A percentile compares a stretch with the other conserved stretches of the same genome.
Conservation (phyloP, 2,329 filamentous ascomycete species). For the Aspergillus brasiliensis region DNA sequence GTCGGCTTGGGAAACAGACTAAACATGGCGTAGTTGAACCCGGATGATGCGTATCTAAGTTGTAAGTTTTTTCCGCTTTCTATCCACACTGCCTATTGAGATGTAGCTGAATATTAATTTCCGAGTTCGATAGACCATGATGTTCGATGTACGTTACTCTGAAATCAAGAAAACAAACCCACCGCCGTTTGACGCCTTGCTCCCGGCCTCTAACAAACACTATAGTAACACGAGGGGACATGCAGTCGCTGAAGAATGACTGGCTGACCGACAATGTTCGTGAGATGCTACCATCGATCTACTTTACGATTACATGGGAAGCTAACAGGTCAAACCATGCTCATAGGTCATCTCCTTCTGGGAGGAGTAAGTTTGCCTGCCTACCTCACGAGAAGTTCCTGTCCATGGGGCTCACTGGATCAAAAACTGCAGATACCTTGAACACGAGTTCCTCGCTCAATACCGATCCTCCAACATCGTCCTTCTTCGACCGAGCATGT, state of each 20-base stretch:
- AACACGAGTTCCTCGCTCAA: conserved; percentile 79
- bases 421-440: conserved; percentile 64
- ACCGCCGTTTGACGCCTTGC: neutral
- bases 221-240: conserved; percentile 82
- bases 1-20: conserved; percentile 22
- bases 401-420: conserved; percentile 13
- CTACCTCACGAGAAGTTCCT: neutral
- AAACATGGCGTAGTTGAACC: conserved; percentile 46
- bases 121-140: conserved; percentile 58
- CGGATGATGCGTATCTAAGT: conserved; percentile 70
- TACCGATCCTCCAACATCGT: conserved; percentile 85
- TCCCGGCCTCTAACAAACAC: conserved; percentile 16
- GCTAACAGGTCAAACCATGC: conserved; percentile 23
- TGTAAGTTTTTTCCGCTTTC: conserved; percentile 55
- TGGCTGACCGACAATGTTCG: conserved; percentile 95
- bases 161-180: neutral
- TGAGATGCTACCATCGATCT: conserved; percentile 17
- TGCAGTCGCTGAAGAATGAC: conserved; percentile 84
- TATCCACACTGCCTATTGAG: neutral
- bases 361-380: conserved; percentile 71
- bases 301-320: conserved; percentile 6
- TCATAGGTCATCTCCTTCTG: conserved; percentile 88
- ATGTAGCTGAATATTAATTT: conserved; percentile 12
- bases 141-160: conserved; percentile 58
- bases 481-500: conserved; percentile 89